Evolutionary conservation across 164 flowering plant genomes (phyloP), one percentile per base, ranked within the genome.

Genomic region (Nymphaea thermarum): DNA sequence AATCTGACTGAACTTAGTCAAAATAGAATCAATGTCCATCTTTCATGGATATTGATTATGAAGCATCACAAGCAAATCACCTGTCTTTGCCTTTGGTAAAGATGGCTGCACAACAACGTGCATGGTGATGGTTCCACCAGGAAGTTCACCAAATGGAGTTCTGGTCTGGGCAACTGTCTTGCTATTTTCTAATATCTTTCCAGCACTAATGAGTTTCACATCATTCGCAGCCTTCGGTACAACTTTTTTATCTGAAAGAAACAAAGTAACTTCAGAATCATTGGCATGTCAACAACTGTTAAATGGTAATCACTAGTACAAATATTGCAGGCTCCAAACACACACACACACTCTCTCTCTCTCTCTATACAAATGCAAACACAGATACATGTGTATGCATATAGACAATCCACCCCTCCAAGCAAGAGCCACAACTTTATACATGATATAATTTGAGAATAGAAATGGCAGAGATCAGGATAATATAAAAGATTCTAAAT

Each of bases 41-140:
- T 18, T 60, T 43, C 65, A 41, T 57, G 15, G 15, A 16, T 14
- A 43, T 3, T 36, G 17, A 53, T 0, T 66, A 15, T 17, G 36
- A 25, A 25, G 36, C 36, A 25, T 25, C 36, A 25, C 36, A 25
- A 25, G 36, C 36, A 25, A 25, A 25, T 25, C 36, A 77, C 81
- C 80, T 64, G 80, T 71, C 71, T 77, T 80, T 57, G 74, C 63
- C 68, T 78, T 78, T 5, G 72, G 72, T 43, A 70, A 43, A 71
- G 81, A 76, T 66, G 80, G 84, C 68, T 81, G 84, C 73, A 82
- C 80, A 67, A 82, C 75, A 42, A 82, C 85, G 73, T 82, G 85
- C 85, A 82, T 82, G 59, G 80, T 82, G 62, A 78, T 80, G 43
- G 76, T 77, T 42, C 77, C 85, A 53, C 77, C 75, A 2, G 78